A percentile compares a stretch with the other conserved stretches of the same genome.
These are phyloP conservation scores for Plectosphaerella sp. DNA, from an alignment of 2,329 filamentous ascomycete species.

Conservation along the genomic window DNA sequence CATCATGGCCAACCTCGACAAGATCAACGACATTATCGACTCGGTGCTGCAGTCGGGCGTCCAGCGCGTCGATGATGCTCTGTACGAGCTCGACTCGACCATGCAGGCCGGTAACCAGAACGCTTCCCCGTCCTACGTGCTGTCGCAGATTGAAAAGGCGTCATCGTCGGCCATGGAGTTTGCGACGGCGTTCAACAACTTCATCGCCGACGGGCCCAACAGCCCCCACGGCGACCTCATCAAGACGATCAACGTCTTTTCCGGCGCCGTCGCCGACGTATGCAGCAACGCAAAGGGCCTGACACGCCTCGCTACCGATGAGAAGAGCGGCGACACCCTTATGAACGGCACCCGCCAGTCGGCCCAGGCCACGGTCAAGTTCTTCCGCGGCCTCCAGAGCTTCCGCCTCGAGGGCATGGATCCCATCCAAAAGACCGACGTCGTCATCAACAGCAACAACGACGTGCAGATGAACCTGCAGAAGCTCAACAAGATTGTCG, in stretches of 20 bases:
- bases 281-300: constrained; percentile 96
- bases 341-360: constrained; percentile 79
- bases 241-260: constrained; percentile 84
- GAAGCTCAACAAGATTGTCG: constrained; percentile 87
- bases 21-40: constrained; percentile 97
- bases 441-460: constrained; percentile 95
- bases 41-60: constrained; percentile 92
- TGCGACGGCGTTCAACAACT: constrained; percentile 96
- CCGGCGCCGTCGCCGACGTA: constrained; percentile 87
- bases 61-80: constrained; percentile 87
- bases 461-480: constrained; percentile 94
- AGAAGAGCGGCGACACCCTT: constrained; percentile 87
- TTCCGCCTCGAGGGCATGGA: constrained; percentile 91
- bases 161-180: constrained; percentile 94
- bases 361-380: constrained; percentile 82
- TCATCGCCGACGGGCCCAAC: constrained; percentile 93
- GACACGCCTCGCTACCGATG: constrained; percentile 86
- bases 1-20: constrained; percentile 78
- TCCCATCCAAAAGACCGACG: constrained; percentile 87
- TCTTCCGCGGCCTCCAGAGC: constrained; percentile 91
- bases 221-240: constrained; percentile 88
- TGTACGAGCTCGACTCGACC: constrained; percentile 94
- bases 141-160: constrained; percentile 96
- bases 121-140: constrained; percentile 86
- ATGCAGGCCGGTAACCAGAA: constrained; percentile 99